phyloP scores from a whole-genome alignment of 345 rosid genomes.

The Gossypium rotundifolium region DNA sequence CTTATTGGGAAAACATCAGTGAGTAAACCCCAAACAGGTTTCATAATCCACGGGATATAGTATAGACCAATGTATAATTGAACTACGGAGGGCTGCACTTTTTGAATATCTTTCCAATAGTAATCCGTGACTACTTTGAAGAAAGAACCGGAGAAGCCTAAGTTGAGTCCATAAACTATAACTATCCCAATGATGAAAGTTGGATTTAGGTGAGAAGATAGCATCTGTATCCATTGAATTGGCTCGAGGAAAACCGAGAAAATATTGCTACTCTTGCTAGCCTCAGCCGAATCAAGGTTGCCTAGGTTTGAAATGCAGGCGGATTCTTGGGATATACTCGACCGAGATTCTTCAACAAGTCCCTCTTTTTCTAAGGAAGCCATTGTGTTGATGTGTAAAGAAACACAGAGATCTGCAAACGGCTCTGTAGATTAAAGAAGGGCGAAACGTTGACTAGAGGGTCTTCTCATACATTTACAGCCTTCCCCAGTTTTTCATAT shows the following conservation, averaged over 20 bases:
- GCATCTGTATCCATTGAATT: slow-evolving; percentile 66
- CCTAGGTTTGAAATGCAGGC: background rate
- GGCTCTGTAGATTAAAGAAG: background rate
- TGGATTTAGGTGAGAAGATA: slow-evolving; percentile 48
- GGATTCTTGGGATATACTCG: background rate
- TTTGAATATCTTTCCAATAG: slow-evolving; percentile 83
- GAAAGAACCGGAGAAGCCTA: slow-evolving; percentile 66
- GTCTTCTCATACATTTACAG: background rate
- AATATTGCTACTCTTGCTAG: slow-evolving; percentile 13
- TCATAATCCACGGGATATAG: slow-evolving; percentile 76
- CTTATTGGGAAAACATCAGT: slow-evolving; percentile 66
- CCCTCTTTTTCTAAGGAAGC: slow-evolving; percentile 23
- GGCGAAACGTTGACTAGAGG: background rate
- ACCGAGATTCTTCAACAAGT: slow-evolving; percentile 9
- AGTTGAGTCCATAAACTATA: slow-evolving; percentile 68
- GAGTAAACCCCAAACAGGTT: slow-evolving; percentile 74
- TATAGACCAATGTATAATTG: slow-evolving; percentile 69
- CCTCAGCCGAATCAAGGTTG: background rate
- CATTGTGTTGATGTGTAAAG: slow-evolving; percentile 14
- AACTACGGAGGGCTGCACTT: slow-evolving; percentile 63
- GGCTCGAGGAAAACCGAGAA: slow-evolving; percentile 47
- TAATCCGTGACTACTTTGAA: slow-evolving; percentile 74
- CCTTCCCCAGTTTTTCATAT: background rate
- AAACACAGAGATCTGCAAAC: background rate
- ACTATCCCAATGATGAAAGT: slow-evolving; percentile 61